phyloP scores from a whole-genome alignment of 495 filamentous ascomycete genomes.

The Lentithecium fluviatile region DNA sequence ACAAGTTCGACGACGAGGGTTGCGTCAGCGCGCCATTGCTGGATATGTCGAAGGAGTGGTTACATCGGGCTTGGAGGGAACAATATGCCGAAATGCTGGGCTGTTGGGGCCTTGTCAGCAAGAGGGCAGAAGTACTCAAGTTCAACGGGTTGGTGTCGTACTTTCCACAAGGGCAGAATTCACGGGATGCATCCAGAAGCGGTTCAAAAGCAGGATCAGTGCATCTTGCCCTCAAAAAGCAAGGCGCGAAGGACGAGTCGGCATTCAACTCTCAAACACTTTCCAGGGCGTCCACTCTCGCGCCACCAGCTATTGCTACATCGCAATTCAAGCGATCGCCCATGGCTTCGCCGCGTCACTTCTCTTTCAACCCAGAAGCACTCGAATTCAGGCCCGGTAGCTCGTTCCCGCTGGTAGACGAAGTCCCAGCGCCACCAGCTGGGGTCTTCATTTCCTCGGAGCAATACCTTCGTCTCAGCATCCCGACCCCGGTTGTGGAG shows the following conservation, averaged over 20 bases:
- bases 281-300: conserved; percentile 13
- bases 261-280: conserved; percentile 2
- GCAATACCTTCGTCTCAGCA: conserved; percentile 25
- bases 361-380: conserved; percentile 35
- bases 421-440: conserved; percentile 5
- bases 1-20: conserved; percentile 75
- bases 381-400: conserved; percentile 25
- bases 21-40: conserved; percentile 66
- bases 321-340: conserved; percentile 8
- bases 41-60: conserved; percentile 57
- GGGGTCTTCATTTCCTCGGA: conserved; percentile 12
- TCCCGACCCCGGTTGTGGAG: not conserved
- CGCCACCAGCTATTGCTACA: not conserved
- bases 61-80: conserved; percentile 70
- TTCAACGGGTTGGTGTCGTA: conserved; percentile 60
- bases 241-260: not conserved
- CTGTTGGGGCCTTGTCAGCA: conserved; percentile 75
- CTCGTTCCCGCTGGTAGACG: not conserved
- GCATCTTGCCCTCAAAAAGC: conserved; percentile 9
- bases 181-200: not conserved
- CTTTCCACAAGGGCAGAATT: conserved; percentile 18
- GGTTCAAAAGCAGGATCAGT: conserved; percentile 11
- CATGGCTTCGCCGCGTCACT: conserved; percentile 7
- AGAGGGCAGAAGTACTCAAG: conserved; percentile 78
- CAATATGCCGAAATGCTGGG: conserved; percentile 79